These are phyloP conservation scores for Backusella liffmaniae DNA, from an alignment of 192 early-diverging fungal species.

Conservation along the genomic window DNA sequence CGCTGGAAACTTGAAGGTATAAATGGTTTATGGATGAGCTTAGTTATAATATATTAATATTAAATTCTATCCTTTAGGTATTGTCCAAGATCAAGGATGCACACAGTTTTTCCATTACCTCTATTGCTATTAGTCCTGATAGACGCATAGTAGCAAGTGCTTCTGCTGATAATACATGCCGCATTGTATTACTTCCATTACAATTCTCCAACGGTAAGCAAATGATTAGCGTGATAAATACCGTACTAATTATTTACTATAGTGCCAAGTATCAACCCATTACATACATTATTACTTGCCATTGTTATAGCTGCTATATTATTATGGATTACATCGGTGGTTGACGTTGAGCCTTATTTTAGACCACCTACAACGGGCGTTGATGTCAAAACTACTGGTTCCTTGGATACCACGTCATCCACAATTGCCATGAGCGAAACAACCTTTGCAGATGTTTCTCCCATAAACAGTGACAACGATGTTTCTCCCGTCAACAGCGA, in stretches of 20 bases:
- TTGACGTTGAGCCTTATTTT: not conserved
- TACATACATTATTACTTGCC: slow-evolving; percentile 23
- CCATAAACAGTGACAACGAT: not conserved
- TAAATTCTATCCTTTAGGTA: slow-evolving; percentile 29
- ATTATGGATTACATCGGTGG: not conserved
- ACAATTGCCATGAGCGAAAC: not conserved
- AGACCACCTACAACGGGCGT: not conserved
- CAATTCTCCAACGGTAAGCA: slow-evolving; percentile 21
- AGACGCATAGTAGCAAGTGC: slow-evolving; percentile 70
- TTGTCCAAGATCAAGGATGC: slow-evolving; percentile 62
- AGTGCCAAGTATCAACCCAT: slow-evolving; percentile 16
- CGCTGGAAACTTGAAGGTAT: slow-evolving; percentile 42
- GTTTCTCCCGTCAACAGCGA: not conserved
- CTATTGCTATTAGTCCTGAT: slow-evolving; percentile 69
- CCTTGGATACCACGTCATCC: not conserved
- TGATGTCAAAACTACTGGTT: not conserved
- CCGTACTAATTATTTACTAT: not conserved
- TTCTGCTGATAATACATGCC: slow-evolving; percentile 77
- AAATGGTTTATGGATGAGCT: not conserved
- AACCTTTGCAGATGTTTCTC: not conserved
- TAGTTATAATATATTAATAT: not conserved
- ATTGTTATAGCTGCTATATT: slow-evolving; percentile 5
- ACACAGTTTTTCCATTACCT: slow-evolving; percentile 81
- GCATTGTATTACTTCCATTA: slow-evolving; percentile 58
- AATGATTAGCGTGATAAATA: not conserved